Evolutionary conservation across 768 basidiomycete species (phyloP), one percentile per base, ranked within the genome.

Genomic region (Podaxis carcinomalis): DNA sequence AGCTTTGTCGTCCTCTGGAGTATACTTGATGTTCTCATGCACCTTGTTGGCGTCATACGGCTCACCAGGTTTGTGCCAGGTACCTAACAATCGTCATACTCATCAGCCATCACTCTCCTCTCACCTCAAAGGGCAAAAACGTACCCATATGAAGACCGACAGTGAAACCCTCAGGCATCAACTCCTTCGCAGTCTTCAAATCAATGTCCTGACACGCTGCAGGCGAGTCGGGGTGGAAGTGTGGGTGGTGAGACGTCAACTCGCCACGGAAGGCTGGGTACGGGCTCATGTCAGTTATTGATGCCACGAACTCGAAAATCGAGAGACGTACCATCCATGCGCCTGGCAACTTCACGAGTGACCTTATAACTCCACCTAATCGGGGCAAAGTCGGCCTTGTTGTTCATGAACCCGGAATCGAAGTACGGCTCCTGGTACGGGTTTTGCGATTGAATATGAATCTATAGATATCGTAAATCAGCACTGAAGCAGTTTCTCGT

Each of bases 291-390:
- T 50, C 39, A 23, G 27, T n/a, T 40, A 6, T 44, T 11, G 25
- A 10, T 19, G 28, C 19, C 49, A 13, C 51, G 28, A 9, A 54
- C 27, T 28, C n/a, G 27, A 14, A 19, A 21, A 47, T 9, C 1
- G 47, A 10, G 47, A n/a, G 36, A 49, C 76, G 62, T 66, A 85
- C 84, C 78, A 62, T 89, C 87, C 88, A 89, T 89, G 64, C 87
- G 76, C 65, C 87, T 79, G 23, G 87, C 88, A 23, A 89, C 74
- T 66, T 89, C 87, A 64, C 88, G 83, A 14, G 85, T 86, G 78
- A 84, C 85, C 83, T 89, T 89, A 78, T 89, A 89, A 69, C 84
- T 84, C 88, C 88, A 89, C 37, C 86, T 83, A 65, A 88, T 84
- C 13, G 88, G 88, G 23, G 86, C 86, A 66, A 88, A 87, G 75